Base-by-base conservation (phyloP, 345 rosid genomes). In the Dipteronia dyeriana region DNA sequence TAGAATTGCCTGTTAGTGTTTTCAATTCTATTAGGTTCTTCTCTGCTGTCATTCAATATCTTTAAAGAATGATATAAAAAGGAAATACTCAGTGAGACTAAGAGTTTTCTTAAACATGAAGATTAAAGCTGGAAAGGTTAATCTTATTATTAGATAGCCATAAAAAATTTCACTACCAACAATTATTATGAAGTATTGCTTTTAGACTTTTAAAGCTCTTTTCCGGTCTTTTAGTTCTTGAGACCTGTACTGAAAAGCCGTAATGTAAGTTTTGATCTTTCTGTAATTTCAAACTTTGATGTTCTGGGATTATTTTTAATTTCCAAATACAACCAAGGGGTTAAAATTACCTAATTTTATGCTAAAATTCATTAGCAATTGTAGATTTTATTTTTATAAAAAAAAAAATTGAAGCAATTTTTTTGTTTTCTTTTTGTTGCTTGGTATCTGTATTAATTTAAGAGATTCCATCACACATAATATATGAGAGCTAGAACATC, bases 101-200 rank as follows among this genome's bases (percentile, higher is more conserved):
- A 61, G 34, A 61, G 23, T 26, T 74, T 74, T 29, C 76, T 74
- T 74, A 26, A 26, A 39, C 60, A 45, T 29, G 76, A 74, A 74
- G 76, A 39, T 25, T 45, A 9, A 49, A 74, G 68, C 73, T 70
- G 61, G 22, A 59, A 72, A 72, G 66, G 13, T 9, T 3, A 20
- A n/a, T 41, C 25, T 9, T 13, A 38, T 59, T 2, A 72, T 72
- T 16, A 60, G 34, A 22, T 7, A 25, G 49, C 1, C 61, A 29
- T n/a, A 13, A 54, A 53, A 7, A 53, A 31, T 71, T 53, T 71
- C 62, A 53, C 63, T n/a, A 54, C 19, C 66, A 23, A 39, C 49
- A 66, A 66, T 63, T 26, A 65, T 59, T 59, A 53, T 3, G 25
- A 1, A n/a, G 63, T 19, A 6, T 59, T 59, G 63, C 63, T 59